A percentile compares a stretch with the other conserved stretches of the same genome.
These are phyloP conservation scores for Geotrichum candidum DNA, from an alignment of 1,139 yeast species.

Conservation along the genomic window DNA sequence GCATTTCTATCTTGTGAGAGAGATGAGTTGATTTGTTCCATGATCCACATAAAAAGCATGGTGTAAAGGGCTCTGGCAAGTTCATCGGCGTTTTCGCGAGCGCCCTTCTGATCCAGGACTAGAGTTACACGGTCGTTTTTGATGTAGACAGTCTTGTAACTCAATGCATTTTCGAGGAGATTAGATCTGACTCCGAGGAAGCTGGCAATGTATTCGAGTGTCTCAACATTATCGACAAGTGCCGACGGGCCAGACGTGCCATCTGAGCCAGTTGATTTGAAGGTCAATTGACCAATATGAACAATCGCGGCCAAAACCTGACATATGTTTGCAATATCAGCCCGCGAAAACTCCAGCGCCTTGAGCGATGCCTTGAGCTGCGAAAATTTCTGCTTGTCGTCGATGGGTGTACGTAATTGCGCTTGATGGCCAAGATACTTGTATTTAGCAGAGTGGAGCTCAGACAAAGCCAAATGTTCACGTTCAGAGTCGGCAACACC, in stretches of 20 bases:
- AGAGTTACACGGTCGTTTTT: slow-evolving; percentile 39
- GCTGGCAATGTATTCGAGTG: slow-evolving; percentile 35
- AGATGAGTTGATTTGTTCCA: slow-evolving; percentile 36
- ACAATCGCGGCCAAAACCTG: slow-evolving; percentile 42
- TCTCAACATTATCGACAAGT: slow-evolving; percentile 36
- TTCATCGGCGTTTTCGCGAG: slow-evolving; percentile 40
- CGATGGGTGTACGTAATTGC: slow-evolving; percentile 37
- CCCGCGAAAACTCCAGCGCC: slow-evolving; percentile 36
- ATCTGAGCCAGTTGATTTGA: slow-evolving; percentile 33
- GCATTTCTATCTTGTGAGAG: slow-evolving; percentile 31
- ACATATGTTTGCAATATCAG: slow-evolving; percentile 41
- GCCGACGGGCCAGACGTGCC: slow-evolving; percentile 37
- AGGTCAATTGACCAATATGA: slow-evolving; percentile 40
- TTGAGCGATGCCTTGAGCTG: slow-evolving; percentile 36
- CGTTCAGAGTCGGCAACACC: slow-evolving; percentile 39
- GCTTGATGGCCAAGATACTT: slow-evolving; percentile 40
- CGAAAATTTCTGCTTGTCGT: slow-evolving; percentile 36
- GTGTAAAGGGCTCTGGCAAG: slow-evolving; percentile 40
- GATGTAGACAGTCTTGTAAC: slow-evolving; percentile 38
- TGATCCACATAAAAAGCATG: slow-evolving; percentile 38
- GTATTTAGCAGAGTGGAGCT: slow-evolving; percentile 30
- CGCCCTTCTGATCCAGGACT: slow-evolving; percentile 39
- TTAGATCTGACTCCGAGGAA: slow-evolving; percentile 40
- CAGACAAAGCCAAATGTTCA: slow-evolving; percentile 35
- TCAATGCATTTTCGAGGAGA: slow-evolving; percentile 35